Evolutionary conservation across 2,329 filamentous ascomycete species (phyloP).

Genomic region (Thelonectria olida): DNA sequence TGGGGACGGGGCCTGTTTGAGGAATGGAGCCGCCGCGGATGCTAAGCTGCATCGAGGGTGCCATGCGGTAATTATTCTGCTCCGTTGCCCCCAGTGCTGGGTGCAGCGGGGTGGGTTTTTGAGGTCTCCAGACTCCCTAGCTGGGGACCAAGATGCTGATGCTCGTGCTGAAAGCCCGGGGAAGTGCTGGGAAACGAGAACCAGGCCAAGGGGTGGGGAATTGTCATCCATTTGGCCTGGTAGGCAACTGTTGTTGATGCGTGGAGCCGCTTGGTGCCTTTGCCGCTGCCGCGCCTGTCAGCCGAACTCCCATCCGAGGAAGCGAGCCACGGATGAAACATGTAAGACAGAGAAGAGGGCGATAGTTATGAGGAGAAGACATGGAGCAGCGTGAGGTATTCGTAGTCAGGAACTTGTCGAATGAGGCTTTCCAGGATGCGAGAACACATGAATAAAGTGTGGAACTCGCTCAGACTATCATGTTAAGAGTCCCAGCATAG

Average conservation of each 20-base stretch:
- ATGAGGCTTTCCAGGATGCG: background rate
- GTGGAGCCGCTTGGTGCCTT: conserved; percentile 20
- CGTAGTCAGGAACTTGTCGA: background rate
- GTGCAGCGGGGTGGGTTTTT: conserved; percentile 10
- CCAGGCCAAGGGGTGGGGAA: conserved; percentile 18
- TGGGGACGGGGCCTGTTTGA: conserved; percentile 30
- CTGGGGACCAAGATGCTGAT: background rate
- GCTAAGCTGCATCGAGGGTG: conserved; percentile 34
- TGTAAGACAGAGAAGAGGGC: background rate
- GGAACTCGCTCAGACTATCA: background rate
- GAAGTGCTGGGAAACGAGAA: conserved; percentile 31
- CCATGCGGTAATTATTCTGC: conserved; percentile 38
- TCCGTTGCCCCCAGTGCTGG: conserved; percentile 30
- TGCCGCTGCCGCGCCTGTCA: conserved; percentile 25
- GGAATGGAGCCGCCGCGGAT: conserved; percentile 29
- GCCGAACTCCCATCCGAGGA: conserved; percentile 17
- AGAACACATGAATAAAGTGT: background rate
- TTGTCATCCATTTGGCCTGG: conserved; percentile 7
- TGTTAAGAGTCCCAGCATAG: background rate
- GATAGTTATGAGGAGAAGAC: background rate
- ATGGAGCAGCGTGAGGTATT: background rate
- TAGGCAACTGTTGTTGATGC: conserved; percentile 5
- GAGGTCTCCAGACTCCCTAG: background rate
- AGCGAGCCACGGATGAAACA: background rate
- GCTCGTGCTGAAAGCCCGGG: conserved; percentile 27